Conservation (phyloP, 768 basidiomycete species). For the Russula olivacea region DNA sequence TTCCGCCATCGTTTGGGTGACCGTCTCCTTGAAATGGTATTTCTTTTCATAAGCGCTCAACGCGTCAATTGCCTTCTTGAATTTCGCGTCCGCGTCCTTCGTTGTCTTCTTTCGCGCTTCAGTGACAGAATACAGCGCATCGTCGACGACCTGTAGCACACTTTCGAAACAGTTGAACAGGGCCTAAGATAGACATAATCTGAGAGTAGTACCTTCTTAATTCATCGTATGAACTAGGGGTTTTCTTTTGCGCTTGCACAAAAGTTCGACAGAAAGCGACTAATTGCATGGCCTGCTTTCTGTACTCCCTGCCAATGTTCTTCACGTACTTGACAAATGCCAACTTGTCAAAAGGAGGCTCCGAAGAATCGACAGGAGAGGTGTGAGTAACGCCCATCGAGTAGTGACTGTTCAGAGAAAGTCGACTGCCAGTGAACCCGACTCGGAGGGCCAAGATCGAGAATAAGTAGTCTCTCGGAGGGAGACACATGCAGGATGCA, state of each 20-base stretch:
- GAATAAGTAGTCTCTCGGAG: not conserved
- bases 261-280: not conserved
- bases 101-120: not conserved
- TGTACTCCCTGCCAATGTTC: constrained; percentile 4
- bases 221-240: not conserved
- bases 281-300: constrained; percentile 1
- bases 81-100: not conserved
- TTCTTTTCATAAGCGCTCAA: not conserved
- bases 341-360: not conserved
- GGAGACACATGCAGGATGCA: not conserved
- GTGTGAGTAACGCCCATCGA: not conserved
- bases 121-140: not conserved
- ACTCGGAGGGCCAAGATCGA: too few relatives aligned
- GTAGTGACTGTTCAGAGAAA: not conserved
- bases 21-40: not conserved
- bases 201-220: not conserved
- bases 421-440: too few relatives aligned
- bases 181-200: not conserved
- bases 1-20: not conserved
- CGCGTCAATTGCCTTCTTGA: not conserved
- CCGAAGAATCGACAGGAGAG: not conserved
- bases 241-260: not conserved
- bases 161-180: not conserved
- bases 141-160: not conserved
- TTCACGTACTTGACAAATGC: constrained; percentile 3